Evolutionary conservation across 2,329 filamentous ascomycete genomes (phyloP).

Genomic region (Simplicillium aogashimaense): DNA sequence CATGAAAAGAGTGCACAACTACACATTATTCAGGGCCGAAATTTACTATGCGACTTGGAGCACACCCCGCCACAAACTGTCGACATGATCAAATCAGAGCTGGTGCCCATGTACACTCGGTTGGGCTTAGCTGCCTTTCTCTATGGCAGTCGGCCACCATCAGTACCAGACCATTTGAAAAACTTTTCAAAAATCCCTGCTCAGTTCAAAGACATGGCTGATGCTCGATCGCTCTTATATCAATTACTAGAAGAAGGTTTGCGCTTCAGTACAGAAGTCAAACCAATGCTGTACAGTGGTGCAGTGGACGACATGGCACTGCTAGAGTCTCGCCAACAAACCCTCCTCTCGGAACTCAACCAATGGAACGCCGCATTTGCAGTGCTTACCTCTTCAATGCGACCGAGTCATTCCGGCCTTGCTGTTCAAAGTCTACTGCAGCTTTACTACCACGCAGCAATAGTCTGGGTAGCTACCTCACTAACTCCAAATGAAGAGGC

Average conservation of each 20-base stretch:
- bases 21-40: conserved; percentile 32
- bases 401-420: conserved; percentile 4
- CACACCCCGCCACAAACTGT: conserved; percentile 18
- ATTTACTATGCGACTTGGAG: conserved; percentile 25
- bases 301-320: conserved; percentile 12
- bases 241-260: conserved; percentile 29
- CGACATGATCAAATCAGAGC: conserved; percentile 26
- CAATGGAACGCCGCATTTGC: conserved; percentile 21
- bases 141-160: conserved; percentile 24
- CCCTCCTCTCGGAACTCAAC: conserved; percentile 17
- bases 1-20: conserved; percentile 34
- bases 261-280: conserved; percentile 21
- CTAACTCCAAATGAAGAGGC: conserved; percentile 19
- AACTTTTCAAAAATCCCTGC: conserved; percentile 18
- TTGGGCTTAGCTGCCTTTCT: conserved; percentile 30
- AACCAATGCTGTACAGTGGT: conserved; percentile 15
- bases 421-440: conserved; percentile 19
- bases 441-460: conserved; percentile 24
- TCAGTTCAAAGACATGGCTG: conserved; percentile 21
- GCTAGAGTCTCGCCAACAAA: conserved; percentile 21
- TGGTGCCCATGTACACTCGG: conserved; percentile 33
- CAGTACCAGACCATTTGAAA: conserved; percentile 25
- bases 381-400: conserved; percentile 10
- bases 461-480: conserved; percentile 21
- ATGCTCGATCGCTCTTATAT: conserved; percentile 21